phyloP scores from a whole-genome alignment of 2,329 filamentous ascomycete genomes.

The Teratosphaeria zuluensis region DNA sequence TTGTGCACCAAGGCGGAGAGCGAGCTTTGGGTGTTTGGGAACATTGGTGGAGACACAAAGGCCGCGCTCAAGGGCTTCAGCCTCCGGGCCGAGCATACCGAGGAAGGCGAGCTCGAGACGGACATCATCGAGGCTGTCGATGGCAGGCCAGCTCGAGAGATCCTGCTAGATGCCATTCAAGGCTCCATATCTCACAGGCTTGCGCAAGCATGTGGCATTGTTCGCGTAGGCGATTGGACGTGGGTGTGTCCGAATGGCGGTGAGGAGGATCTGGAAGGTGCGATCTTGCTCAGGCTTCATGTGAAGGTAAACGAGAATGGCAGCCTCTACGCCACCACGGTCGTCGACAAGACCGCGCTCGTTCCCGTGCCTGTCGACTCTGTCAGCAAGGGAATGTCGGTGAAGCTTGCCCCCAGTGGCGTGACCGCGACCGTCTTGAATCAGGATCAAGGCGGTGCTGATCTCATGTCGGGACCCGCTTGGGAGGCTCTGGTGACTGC shows the following conservation, averaged over 20 bases:
- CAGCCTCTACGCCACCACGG: constrained; percentile 4
- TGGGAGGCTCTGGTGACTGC: constrained; percentile 7
- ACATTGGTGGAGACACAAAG: not conserved
- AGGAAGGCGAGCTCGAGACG: not conserved
- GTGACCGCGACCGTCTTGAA: not conserved
- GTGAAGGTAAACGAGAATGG: constrained; percentile 3
- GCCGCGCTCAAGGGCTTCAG: not conserved
- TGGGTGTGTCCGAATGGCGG: constrained; percentile 5
- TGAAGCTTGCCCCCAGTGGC: constrained; percentile 3
- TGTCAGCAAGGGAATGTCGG: too few species aligned
- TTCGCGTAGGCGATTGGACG: constrained; percentile 3
- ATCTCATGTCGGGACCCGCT: not conserved
- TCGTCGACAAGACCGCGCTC: not conserved
- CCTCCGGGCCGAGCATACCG: not conserved
- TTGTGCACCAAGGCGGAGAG: constrained; percentile 2
- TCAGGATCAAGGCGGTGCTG: not conserved
- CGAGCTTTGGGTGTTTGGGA: constrained; percentile 7
- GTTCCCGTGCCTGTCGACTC: not conserved
- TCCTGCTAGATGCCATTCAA: constrained; percentile 11
- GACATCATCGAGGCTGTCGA: not conserved
- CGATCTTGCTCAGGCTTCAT: constrained; percentile 2
- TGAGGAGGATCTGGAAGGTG: not conserved
- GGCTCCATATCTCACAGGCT: constrained; percentile 7
- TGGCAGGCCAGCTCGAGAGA: not conserved
- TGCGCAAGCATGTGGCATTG: not conserved